Base-by-base conservation (phyloP, 306 rosid genomes). In the Cicer bijugum region DNA sequence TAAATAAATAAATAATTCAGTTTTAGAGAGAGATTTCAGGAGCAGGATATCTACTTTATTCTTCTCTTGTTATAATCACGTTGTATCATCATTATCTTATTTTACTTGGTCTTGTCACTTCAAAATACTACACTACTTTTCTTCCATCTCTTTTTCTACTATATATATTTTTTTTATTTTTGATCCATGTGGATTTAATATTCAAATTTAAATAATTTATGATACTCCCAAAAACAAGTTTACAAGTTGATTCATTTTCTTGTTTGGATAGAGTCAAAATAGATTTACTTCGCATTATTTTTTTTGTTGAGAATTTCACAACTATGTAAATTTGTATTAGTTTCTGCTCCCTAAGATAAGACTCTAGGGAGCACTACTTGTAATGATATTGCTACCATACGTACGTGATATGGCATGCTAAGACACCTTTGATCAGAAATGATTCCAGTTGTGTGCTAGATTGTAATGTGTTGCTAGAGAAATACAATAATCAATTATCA, bases 21-120 rank as follows among this genome's bases (percentile, higher is more conserved):
- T 61, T 77, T 66, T 83, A 73, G 77, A 61, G 62, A 50, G 61
- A 75, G 76, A 40, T 74, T 74, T 67, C 80, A 68, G 51, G 76
- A 63, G 52, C 42, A 75, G 48, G 7, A 66, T 65, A 43, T 19
- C 6, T 12, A 20, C 37, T 16, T 63, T 40, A 14, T 19, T 65
- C 44, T 61, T 67, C 45, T 11, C 19, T 20, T 50, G 58, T 53
- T 45, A 35, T 72, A 12, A 71, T 28, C 9, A 8, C 14, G 17
- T 15, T 51, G 23, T 23, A 69, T 50, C 44, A 47, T 46, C 72
- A 47, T 66, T 2, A 12, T n/a, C 6, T 16, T 7, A 38, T 53
- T 19, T 70, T 71, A 51, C 51, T 14, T 73, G 69, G 12, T 59
- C 38, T 73, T 38, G 50, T 73, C 47, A 73, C 77, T 59, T 33